Evolutionary conservation across 768 basidiomycete species (phyloP).

Genomic region (Auriscalpium microsporum): DNA sequence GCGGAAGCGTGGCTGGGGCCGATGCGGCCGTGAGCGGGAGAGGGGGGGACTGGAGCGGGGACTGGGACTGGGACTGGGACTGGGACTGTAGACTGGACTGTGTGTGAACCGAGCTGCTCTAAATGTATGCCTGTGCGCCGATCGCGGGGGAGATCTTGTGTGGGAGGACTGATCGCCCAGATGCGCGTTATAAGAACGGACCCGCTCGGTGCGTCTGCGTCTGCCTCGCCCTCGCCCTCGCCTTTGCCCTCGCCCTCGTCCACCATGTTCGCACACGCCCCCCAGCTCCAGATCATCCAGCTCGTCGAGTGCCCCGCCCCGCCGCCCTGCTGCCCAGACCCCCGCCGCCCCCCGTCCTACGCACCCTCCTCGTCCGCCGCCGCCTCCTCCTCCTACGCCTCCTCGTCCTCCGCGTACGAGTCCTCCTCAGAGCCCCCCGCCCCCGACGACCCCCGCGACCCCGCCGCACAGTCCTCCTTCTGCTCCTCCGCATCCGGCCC

Average conservation of each 20-base stretch:
- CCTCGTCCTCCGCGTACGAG: constrained; percentile 27
- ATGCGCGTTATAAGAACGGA: background rate
- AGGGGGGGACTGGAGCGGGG: constrained; percentile 3
- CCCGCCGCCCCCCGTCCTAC: constrained; percentile 17
- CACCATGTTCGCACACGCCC: constrained; percentile 17
- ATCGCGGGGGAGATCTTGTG: too few relatives aligned
- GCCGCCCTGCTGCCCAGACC: constrained; percentile 9
- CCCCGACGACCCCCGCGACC: constrained; percentile 29
- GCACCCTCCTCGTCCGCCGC: constrained; percentile 28
- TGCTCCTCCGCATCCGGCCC: constrained; percentile 53
- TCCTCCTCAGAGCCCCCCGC: constrained; percentile 19
- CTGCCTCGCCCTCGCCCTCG: background rate
- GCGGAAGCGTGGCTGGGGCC: constrained; percentile 92
- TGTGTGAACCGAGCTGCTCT: background rate
- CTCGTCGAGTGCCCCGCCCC: constrained; percentile 17
- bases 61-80: constrained; percentile 4
- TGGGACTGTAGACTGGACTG: constrained; percentile 2
- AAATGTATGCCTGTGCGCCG: too few relatives aligned
- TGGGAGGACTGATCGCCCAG: background rate
- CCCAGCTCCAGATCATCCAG: constrained; percentile 15
- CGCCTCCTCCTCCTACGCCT: constrained; percentile 32
- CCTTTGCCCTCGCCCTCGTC: background rate
- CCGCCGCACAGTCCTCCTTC: constrained; percentile 51
- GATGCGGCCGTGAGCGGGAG: constrained; percentile 63
- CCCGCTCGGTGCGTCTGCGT: constrained; percentile 5